Base-by-base conservation (phyloP, 2,329 filamentous ascomycete species). In the Nothophoma quercina region DNA sequence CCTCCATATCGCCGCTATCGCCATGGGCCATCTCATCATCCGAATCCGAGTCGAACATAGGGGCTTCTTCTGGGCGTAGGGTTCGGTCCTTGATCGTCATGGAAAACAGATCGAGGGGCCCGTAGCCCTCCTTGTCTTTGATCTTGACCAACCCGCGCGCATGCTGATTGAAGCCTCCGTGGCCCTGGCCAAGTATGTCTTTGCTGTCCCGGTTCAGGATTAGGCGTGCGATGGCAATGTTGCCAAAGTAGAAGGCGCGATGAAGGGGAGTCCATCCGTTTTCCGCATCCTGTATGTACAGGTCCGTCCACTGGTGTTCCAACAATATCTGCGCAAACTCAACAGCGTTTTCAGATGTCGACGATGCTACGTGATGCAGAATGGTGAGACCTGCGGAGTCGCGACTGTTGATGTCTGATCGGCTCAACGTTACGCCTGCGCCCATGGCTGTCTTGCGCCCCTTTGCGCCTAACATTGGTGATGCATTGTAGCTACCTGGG, bases 231-330 rank as follows among this genome's bases (percentile, higher is more conserved):
- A 96, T 88, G 6, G 90, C 87, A 42, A 95, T 86, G 68, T 97
- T 97, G 38, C 93, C 93, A 63, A 88, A 86, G 71, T 97, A 98
- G 33, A 98, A 81, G 7, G 93, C 91, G 64, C 95, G 85, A 70
- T 99, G 95, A 30, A 99, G 81, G 29, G 93, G 88, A 55, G 96
- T 99, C 95, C 95, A 99, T 35, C 93, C 93, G 74, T 89, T 98
- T 74, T 99, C 95, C 7, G 81, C 79, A 73, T 99, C 95, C 71
- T 96, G 93, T 2, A 83, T 80, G 67, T 96, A 95, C 7, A 98
- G 79, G 75, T 99, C 95, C 61, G 92, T 84, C 44, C 88, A 82
- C 1, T 92, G 91, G 67, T 96, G 88, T 18, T 92, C 87, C 38
- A 98, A 81, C 28, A 99, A 81, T 9, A 90, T 87, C 56, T 86